These are phyloP conservation scores for Pichia heedii DNA, from an alignment of 805 yeast genomes.

Conservation along the genomic window DNA sequence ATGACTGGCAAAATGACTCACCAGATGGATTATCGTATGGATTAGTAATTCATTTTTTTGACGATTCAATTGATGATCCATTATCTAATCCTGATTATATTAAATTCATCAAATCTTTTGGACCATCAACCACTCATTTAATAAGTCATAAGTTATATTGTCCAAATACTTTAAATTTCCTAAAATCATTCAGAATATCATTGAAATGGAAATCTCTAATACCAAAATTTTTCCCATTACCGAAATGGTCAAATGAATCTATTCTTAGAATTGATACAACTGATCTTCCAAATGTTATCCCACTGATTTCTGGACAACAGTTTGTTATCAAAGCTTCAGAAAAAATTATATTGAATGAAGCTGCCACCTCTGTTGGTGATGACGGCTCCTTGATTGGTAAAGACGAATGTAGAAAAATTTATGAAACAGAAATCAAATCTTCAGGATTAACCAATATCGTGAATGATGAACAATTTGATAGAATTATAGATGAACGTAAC, in stretches of 20 bases:
- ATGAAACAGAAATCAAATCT: constrained; percentile 20
- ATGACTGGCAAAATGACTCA: constrained; percentile 16
- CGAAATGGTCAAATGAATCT: constrained; percentile 26
- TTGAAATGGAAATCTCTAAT: constrained; percentile 51
- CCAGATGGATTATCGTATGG: constrained; percentile 21
- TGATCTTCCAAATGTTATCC: constrained; percentile 13
- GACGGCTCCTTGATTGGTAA: constrained; percentile 12
- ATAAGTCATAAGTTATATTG: constrained; percentile 64
- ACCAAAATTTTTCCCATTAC: constrained; percentile 35
- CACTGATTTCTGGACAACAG: constrained; percentile 24
- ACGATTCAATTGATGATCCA: constrained; percentile 38
- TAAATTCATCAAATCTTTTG: constrained; percentile 47
- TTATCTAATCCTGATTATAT: constrained; percentile 33
- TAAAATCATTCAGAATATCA: constrained; percentile 42
- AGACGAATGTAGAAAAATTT: constrained; percentile 16
- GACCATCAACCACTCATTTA: constrained; percentile 44
- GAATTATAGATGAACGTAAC: constrained; percentile 3
- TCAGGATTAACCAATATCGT: constrained; percentile 6
- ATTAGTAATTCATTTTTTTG: constrained; percentile 69
- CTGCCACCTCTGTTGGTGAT: constrained; percentile 4
- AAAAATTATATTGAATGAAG: constrained; percentile 2
- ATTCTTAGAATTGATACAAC: constrained; percentile 18
- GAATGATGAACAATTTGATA: constrained; percentile 8
- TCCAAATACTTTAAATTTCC: constrained; percentile 52
- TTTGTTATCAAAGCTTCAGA: constrained; percentile 16